Evolutionary conservation across 2,329 filamentous ascomycete species (phyloP).

Genomic region (Chaetoscypha palmicola): DNA sequence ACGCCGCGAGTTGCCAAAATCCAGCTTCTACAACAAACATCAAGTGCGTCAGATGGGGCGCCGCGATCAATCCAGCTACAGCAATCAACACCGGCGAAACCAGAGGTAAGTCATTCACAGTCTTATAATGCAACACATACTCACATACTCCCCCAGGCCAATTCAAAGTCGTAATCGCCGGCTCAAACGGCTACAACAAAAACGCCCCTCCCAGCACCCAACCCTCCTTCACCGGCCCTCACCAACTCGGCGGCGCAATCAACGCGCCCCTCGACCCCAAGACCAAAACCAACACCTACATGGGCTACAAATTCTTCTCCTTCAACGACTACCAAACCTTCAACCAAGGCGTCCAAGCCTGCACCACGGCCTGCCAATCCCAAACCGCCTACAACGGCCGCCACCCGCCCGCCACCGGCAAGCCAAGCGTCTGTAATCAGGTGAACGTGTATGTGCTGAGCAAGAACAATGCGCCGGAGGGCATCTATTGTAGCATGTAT

Average conservation of each 20-base stretch:
- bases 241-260: conserved; percentile 29
- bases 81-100: conserved; percentile 32
- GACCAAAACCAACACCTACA: conserved; percentile 25
- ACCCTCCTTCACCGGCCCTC: conserved; percentile 26
- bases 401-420: conserved; percentile 26
- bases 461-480: conserved; percentile 31
- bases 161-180: conserved; percentile 37
- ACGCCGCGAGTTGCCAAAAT: conserved; percentile 27
- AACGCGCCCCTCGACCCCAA: conserved; percentile 27
- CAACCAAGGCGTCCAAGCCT: conserved; percentile 20
- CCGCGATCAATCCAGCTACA: conserved; percentile 23
- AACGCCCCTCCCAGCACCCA: conserved; percentile 14
- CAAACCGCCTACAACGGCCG: conserved; percentile 32
- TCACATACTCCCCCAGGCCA: conserved; percentile 5
- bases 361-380: conserved; percentile 31
- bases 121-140: too few species aligned
- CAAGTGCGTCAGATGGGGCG: conserved; percentile 34
- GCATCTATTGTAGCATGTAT: conserved; percentile 33
- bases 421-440: conserved; percentile 33
- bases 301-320: conserved; percentile 28
- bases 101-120: conserved; percentile 17
- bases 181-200: conserved; percentile 37
- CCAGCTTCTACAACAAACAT: conserved; percentile 31
- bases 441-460: conserved; percentile 34
- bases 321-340: conserved; percentile 16